Base-by-base conservation (phyloP, 2,329 filamentous ascomycete genomes). In the Ceratocystis cacaofunesta region DNA sequence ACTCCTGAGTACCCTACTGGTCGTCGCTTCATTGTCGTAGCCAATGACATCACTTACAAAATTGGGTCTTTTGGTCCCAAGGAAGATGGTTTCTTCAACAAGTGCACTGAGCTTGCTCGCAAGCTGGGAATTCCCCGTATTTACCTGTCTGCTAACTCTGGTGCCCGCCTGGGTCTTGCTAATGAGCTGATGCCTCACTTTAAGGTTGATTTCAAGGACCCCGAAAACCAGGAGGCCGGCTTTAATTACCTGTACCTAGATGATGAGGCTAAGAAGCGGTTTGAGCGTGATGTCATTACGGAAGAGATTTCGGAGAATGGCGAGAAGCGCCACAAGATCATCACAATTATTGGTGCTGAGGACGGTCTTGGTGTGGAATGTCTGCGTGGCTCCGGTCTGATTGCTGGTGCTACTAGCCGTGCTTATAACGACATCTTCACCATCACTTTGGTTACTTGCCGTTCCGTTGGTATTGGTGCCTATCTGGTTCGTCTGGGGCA, bases 371-470 rank as follows among this genome's bases (percentile, higher is more conserved):
- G 94, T 83, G 94, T 99, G 68, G 94, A 99, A 79, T 99, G 92
- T 78, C 79, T 99, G 76, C 88, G 91, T 75, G 94, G 94, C 69
- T 99, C 94, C 70, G 94, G 94, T 85, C 84, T 99, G 71, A 99
- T 99, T 78, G 94, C 94, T 68, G 94, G 94, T 81, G 92, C 92
- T 72, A 99, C 94, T 44, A 96, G 92, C 74, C 86, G 89, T 74
- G 94, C 94, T 52, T 99, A 99, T 78, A 92, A 96, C 73, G 94
- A 99, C 75, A 96, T 99, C 75, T 99, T 99, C 80, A 99, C 94
- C 67, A 87, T 96, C 72, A 99, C 94, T 22, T 82, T 99, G 70
- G 94, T 99, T 68, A 99, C 94, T 69, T 99, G 94, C 78, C 88
- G 94, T 74, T 99, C 94, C 71, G 94, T 99, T 74, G 94, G 94